Percentiles rank a stretch among this genome's conserved stretches.
These are phyloP conservation scores for Rhizomucor miehei DNA, from an alignment of 371 early-diverging fungal genomes.

Conservation along the genomic window DNA sequence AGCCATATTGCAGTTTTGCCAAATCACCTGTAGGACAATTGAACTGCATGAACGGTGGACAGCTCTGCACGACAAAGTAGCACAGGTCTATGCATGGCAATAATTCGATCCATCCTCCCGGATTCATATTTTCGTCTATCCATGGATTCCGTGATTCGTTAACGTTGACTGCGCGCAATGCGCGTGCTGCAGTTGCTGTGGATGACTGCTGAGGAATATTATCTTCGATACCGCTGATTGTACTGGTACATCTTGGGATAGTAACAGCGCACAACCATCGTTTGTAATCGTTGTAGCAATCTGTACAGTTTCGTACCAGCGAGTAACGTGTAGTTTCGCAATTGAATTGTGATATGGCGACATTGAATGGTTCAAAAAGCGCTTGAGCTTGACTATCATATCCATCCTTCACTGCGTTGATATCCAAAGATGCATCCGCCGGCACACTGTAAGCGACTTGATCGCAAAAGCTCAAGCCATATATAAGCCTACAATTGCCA, in stretches of 20 bases:
- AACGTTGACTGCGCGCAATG: conserved; percentile 21
- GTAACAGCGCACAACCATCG: conserved; percentile 65
- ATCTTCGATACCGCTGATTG: conserved; percentile 1
- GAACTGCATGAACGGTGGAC: conserved; percentile 62
- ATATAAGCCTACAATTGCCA: conserved; percentile 54
- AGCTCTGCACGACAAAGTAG: conserved; percentile 63
- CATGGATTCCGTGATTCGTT: conserved; percentile 44
- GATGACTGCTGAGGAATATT: no score
- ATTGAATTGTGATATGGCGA: conserved; percentile 55
- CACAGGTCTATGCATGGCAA: conserved; percentile 67
- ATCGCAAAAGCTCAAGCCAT: conserved; percentile 53
- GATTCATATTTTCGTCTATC: conserved; percentile 36
- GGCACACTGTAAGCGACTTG: conserved; percentile 55
- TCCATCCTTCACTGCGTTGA: conserved; percentile 23
- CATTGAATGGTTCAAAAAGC: conserved; percentile 48
- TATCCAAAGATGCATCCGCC: conserved; percentile 9
- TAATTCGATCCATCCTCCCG: conserved; percentile 53
- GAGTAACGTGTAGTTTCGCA: conserved; percentile 61
- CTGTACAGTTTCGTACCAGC: conserved; percentile 59
- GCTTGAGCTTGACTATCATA: conserved; percentile 48
- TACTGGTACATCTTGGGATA: conserved; percentile 58
- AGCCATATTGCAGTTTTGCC: conserved; percentile 42
- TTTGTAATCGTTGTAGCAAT: conserved; percentile 59
- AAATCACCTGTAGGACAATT: conserved; percentile 56
- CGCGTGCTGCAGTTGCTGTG: not conserved